phyloP scores from a whole-genome alignment of 1,284 basidiomycete genomes.

The Pholiota adiposa region DNA sequence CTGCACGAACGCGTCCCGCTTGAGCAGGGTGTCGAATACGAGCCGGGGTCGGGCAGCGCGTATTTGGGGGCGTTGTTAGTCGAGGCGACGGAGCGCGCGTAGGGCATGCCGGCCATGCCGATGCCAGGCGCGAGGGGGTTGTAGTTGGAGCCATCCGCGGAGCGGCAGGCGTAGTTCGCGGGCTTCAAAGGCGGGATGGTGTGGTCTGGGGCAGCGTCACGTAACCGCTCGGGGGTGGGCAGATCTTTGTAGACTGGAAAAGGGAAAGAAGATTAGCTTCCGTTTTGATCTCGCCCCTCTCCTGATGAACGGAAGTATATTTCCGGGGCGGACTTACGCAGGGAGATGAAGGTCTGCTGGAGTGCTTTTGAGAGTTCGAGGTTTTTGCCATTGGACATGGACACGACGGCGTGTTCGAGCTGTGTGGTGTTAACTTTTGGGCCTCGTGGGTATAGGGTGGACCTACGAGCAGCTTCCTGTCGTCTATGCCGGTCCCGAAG shows the following conservation, averaged over 20 bases:
- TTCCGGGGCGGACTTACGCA: conserved; percentile 44
- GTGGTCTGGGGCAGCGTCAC: conserved; percentile 29
- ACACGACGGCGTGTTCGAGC: conserved; percentile 57
- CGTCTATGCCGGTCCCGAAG: conserved; percentile 52
- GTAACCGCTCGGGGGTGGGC: conserved; percentile 61
- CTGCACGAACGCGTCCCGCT: conserved; percentile 52
- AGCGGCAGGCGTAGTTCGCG: conserved; percentile 53
- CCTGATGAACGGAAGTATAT: conserved; percentile 1
- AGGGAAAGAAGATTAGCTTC: conserved; percentile 19
- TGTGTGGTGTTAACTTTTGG: conserved; percentile 24
- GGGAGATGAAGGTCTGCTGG: conserved; percentile 50
- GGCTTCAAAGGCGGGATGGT: conserved; percentile 10
- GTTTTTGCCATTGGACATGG: conserved; percentile 55
- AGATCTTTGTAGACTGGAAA: conserved; percentile 58
- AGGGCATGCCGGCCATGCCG: conserved; percentile 66
- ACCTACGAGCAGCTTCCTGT: conserved; percentile 58
- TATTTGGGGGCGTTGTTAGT: conserved; percentile 44
- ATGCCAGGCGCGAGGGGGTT: conserved; percentile 57
- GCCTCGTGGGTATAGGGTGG: not conserved
- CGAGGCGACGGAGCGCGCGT: conserved; percentile 73
- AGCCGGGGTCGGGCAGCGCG: conserved; percentile 68
- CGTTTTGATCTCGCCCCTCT: conserved; percentile 9
- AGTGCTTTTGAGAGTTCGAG: conserved; percentile 39
- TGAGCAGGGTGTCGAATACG: conserved; percentile 75
- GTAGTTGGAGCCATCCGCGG: conserved; percentile 63